phyloP scores from a whole-genome alignment of 352 stramenopile genomes.

The Blastocystis sp. region DNA sequence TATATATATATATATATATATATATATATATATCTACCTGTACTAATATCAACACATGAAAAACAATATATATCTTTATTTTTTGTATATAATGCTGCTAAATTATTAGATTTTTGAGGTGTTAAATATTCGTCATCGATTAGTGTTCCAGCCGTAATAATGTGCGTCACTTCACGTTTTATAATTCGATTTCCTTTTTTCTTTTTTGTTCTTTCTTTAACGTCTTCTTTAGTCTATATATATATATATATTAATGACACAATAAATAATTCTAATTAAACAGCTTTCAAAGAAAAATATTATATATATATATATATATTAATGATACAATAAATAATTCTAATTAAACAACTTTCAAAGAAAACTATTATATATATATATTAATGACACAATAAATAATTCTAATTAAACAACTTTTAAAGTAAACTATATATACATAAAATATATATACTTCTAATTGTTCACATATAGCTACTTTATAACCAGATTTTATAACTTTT shows the following conservation, averaged over 20 bases:
- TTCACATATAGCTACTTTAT: slow-evolving; percentile 40
- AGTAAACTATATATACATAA: too few relatives aligned
- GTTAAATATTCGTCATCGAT: slow-evolving; percentile 23
- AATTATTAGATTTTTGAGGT: slow-evolving; percentile 16
- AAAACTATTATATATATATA: too few relatives aligned
- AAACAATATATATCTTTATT: slow-evolving; percentile 21
- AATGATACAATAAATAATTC: too few relatives aligned
- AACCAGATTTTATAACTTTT: slow-evolving; percentile 25
- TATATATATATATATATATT: too few relatives aligned
- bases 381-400: too few relatives aligned
- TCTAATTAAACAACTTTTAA: too few relatives aligned
- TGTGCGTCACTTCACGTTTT: slow-evolving; percentile 8
- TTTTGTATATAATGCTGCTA: not conserved
- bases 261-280: too few relatives aligned
- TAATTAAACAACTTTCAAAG: too few relatives aligned
- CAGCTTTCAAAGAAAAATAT: too few relatives aligned
- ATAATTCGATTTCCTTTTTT: slow-evolving; percentile 16
- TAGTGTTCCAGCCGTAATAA: slow-evolving; percentile 25
- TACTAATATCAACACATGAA: slow-evolving; percentile 25
- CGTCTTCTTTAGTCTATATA: slow-evolving; percentile 6
- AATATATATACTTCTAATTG: slow-evolving; percentile 29
- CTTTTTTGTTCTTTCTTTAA: slow-evolving; percentile 2
- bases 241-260: too few relatives aligned
- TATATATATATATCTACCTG: slow-evolving; percentile 8
- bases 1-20: too few relatives aligned